Evolutionary conservation across 2,329 filamentous ascomycete species (phyloP).

Genomic region (Arthroderma sp.): DNA sequence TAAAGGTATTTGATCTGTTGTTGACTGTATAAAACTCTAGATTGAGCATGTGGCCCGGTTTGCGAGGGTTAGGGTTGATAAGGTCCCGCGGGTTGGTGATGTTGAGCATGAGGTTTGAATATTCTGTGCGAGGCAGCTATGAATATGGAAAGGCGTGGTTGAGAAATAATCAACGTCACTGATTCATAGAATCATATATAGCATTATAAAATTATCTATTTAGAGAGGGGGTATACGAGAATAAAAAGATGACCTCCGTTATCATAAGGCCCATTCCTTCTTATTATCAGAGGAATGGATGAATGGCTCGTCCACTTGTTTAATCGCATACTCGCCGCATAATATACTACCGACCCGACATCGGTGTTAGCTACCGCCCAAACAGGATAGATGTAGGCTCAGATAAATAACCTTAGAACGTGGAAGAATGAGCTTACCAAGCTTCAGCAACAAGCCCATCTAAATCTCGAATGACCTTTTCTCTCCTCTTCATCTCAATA

Average conservation of each 20-base stretch:
- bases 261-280: conserved; percentile 64
- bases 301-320: conserved; percentile 87
- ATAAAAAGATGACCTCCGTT: background rate
- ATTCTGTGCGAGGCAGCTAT: background rate
- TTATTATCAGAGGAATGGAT: conserved; percentile 58
- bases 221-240: background rate
- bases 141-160: background rate
- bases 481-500: conserved; percentile 51
- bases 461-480: conserved; percentile 73
- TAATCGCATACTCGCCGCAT: conserved; percentile 90
- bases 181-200: too few species aligned
- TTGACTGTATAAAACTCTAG: background rate
- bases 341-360: conserved; percentile 50
- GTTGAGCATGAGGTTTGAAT: conserved; percentile 7
- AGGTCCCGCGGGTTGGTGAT: conserved; percentile 7
- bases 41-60: conserved; percentile 8
- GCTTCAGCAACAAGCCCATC: conserved; percentile 82
- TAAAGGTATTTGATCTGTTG: background rate
- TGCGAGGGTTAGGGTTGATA: conserved; percentile 7
- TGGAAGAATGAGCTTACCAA: conserved; percentile 47
- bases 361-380: background rate
- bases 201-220: background rate
- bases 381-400: background rate
- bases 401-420: background rate
- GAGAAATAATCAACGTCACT: too few species aligned